Evolutionary conservation across 2,329 filamentous ascomycete species (phyloP), one percentile per base, ranked within the genome.

Genomic region (Fusarium brevicatenulatum): DNA sequence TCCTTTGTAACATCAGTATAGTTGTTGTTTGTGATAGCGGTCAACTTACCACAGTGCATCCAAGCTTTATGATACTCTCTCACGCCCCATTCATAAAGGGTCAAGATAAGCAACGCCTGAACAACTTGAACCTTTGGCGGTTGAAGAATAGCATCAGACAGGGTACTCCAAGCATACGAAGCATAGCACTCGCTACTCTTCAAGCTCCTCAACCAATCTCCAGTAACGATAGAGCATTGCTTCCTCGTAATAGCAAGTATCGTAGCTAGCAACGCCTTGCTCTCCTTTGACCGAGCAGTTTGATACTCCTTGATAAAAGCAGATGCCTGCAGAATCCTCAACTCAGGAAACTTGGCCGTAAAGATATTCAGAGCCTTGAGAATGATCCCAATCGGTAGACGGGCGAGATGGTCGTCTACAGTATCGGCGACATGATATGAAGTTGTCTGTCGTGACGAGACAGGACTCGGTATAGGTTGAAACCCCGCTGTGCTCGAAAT

Each of bases 21-120:
- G 25, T 25, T 25, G 25, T 25, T 25, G 25, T 25, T 25, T 25
- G 25, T 25, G 25, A 25, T 25, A 25, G 25, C 25, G 25, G 25
- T 25, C 25, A 25, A 25, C 68, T 19, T 50, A 73, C 74, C 74
- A 6, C 74, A 83, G 42, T 83, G 81, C 66, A 85, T 82, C 83
- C 83, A 85, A 1, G 83, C 83, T 43, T 81, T 83, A 55, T 85
- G 82, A 19, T 83, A 83, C 32, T 84, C 79, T 12, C 83, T 77
- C 2, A 79, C 78, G 0, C 83, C 83, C 83, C 84, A 85, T 76
- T 85, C 83, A 25, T 83, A 80, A 0, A 84, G 71, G 0, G 82
- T 80, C 25, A 85, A 70, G 4, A 84, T 79, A 2, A 85, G 77
- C n/a, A 85, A 70, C 0, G 82, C 76, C 66, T 85, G 83, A 2